phyloP scores from a whole-genome alignment of 768 basidiomycete species.

The Termitomyces titanicus region DNA sequence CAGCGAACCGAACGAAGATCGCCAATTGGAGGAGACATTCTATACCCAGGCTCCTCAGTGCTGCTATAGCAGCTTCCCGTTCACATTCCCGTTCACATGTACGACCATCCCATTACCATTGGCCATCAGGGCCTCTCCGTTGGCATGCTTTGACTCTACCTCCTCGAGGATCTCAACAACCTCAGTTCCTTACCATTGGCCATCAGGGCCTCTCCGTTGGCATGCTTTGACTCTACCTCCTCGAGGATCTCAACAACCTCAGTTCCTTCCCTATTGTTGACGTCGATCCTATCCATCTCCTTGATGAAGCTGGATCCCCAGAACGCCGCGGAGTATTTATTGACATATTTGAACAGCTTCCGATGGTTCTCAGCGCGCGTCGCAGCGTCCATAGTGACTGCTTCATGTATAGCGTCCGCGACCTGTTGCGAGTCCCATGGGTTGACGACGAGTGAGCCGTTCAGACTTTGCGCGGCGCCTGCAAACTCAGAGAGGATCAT shows the following conservation, averaged over 20 bases:
- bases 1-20: not conserved
- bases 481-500: constrained; percentile 99
- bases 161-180: constrained; percentile 8
- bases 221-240: not conserved
- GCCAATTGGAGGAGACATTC: too few species aligned
- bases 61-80: too few species aligned
- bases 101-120: constrained; percentile 6
- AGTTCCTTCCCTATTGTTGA: constrained; percentile 34
- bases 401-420: constrained; percentile 95
- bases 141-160: not conserved
- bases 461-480: constrained; percentile 92
- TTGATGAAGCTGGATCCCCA: constrained; percentile 90
- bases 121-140: not conserved
- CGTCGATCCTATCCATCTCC: constrained; percentile 69
- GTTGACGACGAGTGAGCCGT: constrained; percentile 96
- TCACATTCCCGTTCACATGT: constrained; percentile 5
- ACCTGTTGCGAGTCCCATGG: constrained; percentile 99
- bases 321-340: constrained; percentile 90
- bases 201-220: not conserved
- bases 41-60: not conserved
- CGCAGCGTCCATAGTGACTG: constrained; percentile 83
- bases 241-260: constrained; percentile 14
- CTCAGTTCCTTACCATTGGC: constrained; percentile 33
- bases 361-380: constrained; percentile 88
- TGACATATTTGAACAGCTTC: constrained; percentile 95